Percentiles rank a stretch among this genome's conserved stretches.
These are phyloP conservation scores for Sarocladium kiliense DNA, from an alignment of 2,329 filamentous ascomycete species.

Conservation along the genomic window DNA sequence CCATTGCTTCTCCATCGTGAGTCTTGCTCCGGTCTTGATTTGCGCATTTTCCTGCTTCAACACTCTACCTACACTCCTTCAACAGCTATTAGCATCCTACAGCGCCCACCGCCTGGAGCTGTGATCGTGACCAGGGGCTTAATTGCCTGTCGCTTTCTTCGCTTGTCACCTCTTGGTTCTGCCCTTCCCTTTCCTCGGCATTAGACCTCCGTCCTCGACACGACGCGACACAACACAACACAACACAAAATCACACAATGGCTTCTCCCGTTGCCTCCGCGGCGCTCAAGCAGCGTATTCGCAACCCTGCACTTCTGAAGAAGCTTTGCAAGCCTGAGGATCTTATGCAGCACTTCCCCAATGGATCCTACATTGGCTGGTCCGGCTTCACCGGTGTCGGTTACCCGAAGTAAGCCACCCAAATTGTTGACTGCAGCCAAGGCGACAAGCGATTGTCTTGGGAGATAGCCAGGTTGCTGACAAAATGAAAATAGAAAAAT, in stretches of 20 bases:
- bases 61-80: no score
- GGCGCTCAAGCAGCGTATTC: slow-evolving; percentile 69
- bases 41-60: no score
- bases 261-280: slow-evolving; percentile 58
- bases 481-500: slow-evolving; percentile 58
- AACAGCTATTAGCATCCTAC: background rate
- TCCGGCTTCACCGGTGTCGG: slow-evolving; percentile 87
- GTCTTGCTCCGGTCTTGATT: no score
- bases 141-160: background rate
- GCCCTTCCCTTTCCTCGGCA: background rate
- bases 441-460: no score
- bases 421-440: background rate
- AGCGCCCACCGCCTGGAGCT: background rate
- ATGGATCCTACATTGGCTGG: slow-evolving; percentile 86
- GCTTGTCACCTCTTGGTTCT: background rate
- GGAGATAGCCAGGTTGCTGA: no score
- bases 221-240: no score
- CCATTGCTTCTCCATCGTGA: background rate
- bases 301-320: slow-evolving; percentile 70
- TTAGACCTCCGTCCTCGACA: no score
- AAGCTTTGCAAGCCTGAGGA: slow-evolving; percentile 79
- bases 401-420: slow-evolving; percentile 62
- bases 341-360: slow-evolving; percentile 73
- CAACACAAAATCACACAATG: no score
- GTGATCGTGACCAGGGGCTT: background rate